Conservation (phyloP, 306 rosid genomes). For the Cyclanthera cordifolia region DNA sequence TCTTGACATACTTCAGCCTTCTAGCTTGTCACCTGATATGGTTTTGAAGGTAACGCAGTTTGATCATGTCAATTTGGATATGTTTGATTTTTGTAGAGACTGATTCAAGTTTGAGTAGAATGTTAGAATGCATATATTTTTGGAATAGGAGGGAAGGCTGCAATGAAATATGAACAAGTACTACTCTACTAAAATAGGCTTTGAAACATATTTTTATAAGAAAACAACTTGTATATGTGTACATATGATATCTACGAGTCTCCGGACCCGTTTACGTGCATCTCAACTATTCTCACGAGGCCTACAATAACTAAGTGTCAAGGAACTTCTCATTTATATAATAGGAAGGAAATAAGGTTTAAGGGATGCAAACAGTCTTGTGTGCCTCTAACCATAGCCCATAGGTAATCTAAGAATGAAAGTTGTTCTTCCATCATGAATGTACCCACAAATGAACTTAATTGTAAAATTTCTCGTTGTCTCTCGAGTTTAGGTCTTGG, state of each 20-base stretch:
- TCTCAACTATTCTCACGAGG: no score
- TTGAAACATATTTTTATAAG: no score
- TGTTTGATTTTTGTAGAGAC: not conserved
- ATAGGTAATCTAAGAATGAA: not conserved
- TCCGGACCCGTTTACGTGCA: no score
- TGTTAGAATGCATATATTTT: not conserved
- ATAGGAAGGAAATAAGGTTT: no score
- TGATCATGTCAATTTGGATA: not conserved
- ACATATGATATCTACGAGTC: no score
- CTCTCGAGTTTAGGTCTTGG: no score
- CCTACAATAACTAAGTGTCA: no score
- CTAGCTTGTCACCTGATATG: conserved; percentile 51
- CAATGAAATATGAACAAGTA: not conserved
- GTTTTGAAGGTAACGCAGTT: conserved; percentile 32
- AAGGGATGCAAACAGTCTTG: no score
- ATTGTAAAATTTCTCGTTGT: no score
- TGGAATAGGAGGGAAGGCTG: not conserved
- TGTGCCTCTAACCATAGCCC: not conserved
- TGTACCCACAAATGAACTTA: no score
- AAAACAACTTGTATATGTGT: no score
- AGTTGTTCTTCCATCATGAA: not conserved
- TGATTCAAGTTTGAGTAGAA: not conserved
- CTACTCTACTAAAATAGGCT: not conserved
- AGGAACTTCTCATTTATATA: not conserved
- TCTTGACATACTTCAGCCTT: conserved; percentile 84